Conservation (phyloP, 2,329 filamentous ascomycete species). For the Clonostachys byssicola region DNA sequence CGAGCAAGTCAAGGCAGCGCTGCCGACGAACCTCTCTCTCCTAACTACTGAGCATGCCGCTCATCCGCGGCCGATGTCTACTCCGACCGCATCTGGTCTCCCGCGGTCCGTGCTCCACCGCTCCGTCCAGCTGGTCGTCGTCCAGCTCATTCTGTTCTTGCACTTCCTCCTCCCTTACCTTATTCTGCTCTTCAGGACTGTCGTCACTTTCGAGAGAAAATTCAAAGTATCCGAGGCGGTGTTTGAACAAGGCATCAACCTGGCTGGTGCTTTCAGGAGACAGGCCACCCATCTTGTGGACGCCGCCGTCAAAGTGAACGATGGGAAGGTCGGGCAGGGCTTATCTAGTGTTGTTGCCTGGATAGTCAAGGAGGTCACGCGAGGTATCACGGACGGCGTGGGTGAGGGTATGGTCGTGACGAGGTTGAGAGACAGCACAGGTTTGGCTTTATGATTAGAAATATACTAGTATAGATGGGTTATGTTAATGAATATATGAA, state of each 20-base stretch:
- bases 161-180: conserved; percentile 60
- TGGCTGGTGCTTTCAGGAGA: conserved; percentile 49
- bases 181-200: conserved; percentile 43
- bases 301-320: conserved; percentile 54
- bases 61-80: neutral
- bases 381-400: conserved; percentile 64
- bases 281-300: conserved; percentile 53
- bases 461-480: no score
- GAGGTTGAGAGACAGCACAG: neutral
- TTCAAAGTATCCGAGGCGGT: conserved; percentile 69
- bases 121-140: conserved; percentile 48
- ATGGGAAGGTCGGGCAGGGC: conserved; percentile 58
- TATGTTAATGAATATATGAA: no score
- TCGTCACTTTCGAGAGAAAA: conserved; percentile 61
- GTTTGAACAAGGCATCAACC: conserved; percentile 61
- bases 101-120: conserved; percentile 52
- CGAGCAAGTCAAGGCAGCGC: conserved; percentile 21
- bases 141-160: conserved; percentile 54
- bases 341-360: conserved; percentile 53
- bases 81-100: neutral
- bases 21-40: conserved; percentile 11
- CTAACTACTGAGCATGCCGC: neutral
- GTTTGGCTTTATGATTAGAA: neutral
- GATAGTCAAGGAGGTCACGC: conserved; percentile 59
- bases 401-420: conserved; percentile 20